Conservation (phyloP, 441 rosid species). For the Croton laevigatus region DNA sequence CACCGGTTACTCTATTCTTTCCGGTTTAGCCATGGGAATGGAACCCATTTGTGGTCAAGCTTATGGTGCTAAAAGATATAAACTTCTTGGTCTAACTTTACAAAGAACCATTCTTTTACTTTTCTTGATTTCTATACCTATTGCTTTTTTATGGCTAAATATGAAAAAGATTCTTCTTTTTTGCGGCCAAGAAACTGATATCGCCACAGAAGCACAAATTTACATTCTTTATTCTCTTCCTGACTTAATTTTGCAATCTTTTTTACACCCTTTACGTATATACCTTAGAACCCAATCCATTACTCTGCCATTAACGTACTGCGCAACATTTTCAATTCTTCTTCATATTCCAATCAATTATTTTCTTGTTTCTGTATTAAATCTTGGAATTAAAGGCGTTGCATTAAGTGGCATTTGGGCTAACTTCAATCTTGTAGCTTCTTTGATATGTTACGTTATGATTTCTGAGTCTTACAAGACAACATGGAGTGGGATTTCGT, state of each 20-base stretch:
- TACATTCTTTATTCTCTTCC: conserved; percentile 72
- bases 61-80: conserved; percentile 76
- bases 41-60: conserved; percentile 96
- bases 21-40: conserved; percentile 90
- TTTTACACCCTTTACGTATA: conserved; percentile 73
- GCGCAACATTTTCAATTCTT: conserved; percentile 59
- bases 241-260: conserved; percentile 63
- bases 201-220: conserved; percentile 63
- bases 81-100: conserved; percentile 67
- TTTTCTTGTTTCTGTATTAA: conserved; percentile 51
- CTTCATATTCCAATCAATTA: conserved; percentile 72
- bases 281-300: conserved; percentile 81
- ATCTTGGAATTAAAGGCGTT: conserved; percentile 78
- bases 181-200: conserved; percentile 63
- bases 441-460: conserved; percentile 50
- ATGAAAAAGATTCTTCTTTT: conserved; percentile 61
- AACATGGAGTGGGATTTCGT: conserved; percentile 65
- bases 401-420: conserved; percentile 71
- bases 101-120: conserved; percentile 73
- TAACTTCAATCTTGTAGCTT: conserved; percentile 65
- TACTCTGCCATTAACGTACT: conserved; percentile 69
- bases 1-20: conserved; percentile 81
- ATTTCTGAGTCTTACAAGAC: conserved; percentile 52
- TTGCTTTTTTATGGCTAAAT: conserved; percentile 70
- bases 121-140: conserved; percentile 52